Base-by-base conservation (phyloP, 352 stramenopile species). In the Globisporangium emineosum region DNA sequence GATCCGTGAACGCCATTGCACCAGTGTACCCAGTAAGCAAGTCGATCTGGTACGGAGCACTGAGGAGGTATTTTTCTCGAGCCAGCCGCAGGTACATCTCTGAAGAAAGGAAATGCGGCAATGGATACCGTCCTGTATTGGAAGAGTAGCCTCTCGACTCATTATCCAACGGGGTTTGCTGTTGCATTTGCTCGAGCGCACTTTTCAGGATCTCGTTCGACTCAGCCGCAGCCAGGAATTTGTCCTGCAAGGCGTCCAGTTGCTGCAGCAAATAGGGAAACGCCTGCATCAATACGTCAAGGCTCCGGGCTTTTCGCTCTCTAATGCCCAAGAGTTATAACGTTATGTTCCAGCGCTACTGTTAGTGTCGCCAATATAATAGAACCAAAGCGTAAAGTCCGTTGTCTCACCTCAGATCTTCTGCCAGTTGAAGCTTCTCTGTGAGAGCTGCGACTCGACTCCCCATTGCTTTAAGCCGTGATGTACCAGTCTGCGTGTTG, bases 161-260 rank as follows among this genome's bases (percentile, higher is more conserved):
- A 9, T 2, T 55, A 43, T 60, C 56, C 21, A 60, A 19, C 17
- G 17, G 17, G 10, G 29, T 13, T 15, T 64, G 53, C 21, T 61
- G 49, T 53, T 79, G 64, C 59, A 76, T 77, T 56, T 88, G 77
- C 43, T 85, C 68, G 1, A 89, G 40, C 2, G 79, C 77, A 25
- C 60, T 75, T 29, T 71, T 70, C 6, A 89, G 58, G 56, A 89
- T 87, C 29, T 70, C 68, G 23, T 86, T 86, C 5, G 79, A 83
- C 63, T 89, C 79, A 1, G 70, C 57, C 2, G 70, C 70, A 5
- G 76, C 73, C 27, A 64, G 35, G 33, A 76, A 76, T 42, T 78
- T 75, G 65, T 86, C 79, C n/a, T 85, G 73, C 15, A 83, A 27
- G 1, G 68, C 71, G 51, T 89, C 76, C 21, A 86, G 56, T 32